phyloP scores from a whole-genome alignment of 495 filamentous ascomycete genomes.

The Rostrohypoxylon terebratum region DNA sequence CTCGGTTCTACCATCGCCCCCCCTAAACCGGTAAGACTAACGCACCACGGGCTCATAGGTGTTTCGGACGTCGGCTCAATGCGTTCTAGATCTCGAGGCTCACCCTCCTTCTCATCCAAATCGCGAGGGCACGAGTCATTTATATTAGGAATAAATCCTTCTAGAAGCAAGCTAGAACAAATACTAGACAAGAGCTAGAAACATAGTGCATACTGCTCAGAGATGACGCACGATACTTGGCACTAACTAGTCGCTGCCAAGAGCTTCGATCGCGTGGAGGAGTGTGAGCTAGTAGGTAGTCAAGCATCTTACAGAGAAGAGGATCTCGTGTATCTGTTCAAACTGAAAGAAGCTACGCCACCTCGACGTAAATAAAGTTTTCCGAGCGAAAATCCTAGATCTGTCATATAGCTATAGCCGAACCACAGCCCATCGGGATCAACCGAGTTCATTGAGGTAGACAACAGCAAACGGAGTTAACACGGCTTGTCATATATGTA shows the following conservation, averaged over 20 bases:
- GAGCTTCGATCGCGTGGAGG: not conserved
- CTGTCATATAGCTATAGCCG: not conserved
- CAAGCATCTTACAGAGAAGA: not conserved
- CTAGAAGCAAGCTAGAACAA: not conserved
- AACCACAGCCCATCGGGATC: not conserved
- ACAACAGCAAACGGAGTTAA: not conserved
- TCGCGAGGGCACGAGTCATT: not conserved
- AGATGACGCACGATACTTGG: not conserved
- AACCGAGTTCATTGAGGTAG: not conserved
- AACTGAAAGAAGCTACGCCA: not conserved
- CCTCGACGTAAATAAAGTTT: not conserved
- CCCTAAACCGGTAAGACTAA: not conserved
- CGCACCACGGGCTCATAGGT: not conserved
- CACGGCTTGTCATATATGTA: not conserved
- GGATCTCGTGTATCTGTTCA: not conserved
- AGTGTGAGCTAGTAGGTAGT: not conserved
- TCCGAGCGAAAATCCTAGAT: not conserved
- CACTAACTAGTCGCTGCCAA: conserved; percentile 2
- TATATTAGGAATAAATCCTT: not conserved
- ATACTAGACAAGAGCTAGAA: not conserved
- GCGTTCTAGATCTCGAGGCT: not conserved
- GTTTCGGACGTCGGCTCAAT: not conserved
- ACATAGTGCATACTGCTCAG: not conserved
- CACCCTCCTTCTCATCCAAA: not conserved
- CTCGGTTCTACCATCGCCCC: not conserved